Base-by-base conservation (phyloP, 108 stramenopile genomes). In the Nannochloropsis oceanica region DNA sequence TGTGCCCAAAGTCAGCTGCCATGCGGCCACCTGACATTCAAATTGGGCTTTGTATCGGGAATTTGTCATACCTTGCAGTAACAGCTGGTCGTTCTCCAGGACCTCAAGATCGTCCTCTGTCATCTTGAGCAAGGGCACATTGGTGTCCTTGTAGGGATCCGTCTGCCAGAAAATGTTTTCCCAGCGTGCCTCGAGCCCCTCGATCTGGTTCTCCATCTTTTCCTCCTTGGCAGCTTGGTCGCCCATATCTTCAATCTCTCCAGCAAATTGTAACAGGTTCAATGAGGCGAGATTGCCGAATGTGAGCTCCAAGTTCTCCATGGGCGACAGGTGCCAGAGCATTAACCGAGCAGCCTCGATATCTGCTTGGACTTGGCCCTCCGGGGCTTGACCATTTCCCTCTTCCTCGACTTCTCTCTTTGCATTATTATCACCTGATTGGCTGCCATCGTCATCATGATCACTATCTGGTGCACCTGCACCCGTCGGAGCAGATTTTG, bases 181-280 rank as follows among this genome's bases (percentile, higher is more conserved):
- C 94, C 94, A 95, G 18, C 90, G 86, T n/a, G 92, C 92, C 5
- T 89, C 89, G 50, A 95, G 91, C 46, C 87, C 44, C 25, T 88
- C 44, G 13, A 95, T 92, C 14, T 89, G 86, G 24, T 83, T 81
- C 84, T 94, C 94, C 90, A 95, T 94, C 83, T 95, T 95, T 81
- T 91, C 93, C 84, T 95, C 94, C 86, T 95, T 95, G 42, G 83
- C 84, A 22, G 94, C 94, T 85, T 90, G 89, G 84, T 95, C 94
- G 43, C 91, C 90, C 27, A 95, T 94, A 43, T 94, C 94, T 81
- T 95, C 94, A 9, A 95, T 94, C 26, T 94, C 92, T 44, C 89
- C 89, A 26, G 89, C 90, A 82, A 91, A 92, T 84, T 93, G 90
- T 80, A 94, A 92, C 18, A 95, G 91, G 81, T 93, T 91, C 0